Base-by-base conservation (phyloP, 176 grass and related monocot species). In the Rhynchospora breviuscula region DNA sequence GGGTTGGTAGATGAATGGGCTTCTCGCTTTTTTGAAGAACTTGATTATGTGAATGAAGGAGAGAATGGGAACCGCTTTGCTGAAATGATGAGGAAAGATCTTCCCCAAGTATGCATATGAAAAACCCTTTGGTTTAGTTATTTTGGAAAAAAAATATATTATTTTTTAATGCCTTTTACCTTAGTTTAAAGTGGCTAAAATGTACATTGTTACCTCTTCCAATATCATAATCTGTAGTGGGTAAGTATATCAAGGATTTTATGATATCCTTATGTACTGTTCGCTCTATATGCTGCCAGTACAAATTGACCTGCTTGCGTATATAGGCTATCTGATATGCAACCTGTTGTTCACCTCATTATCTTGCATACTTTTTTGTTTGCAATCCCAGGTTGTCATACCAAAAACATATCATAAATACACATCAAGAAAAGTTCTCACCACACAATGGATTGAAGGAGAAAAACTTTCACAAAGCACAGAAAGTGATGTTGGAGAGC, bases 21-120 rank as follows among this genome's bases (percentile, higher is more conserved):
- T 51, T 81, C 95, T 85, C 92, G 92, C 3, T 95, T 98, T 85
- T 98, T 98, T 63, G 95, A 98, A 89, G 95, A 98, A 89, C 95
- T 98, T 70, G 95, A 98, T 91, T 98, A 98, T 93, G 63, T 98
- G n/a, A 95, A 95, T 72, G 95, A 98, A 82, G 95, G 95, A 66
- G 90, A 93, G 84, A 98, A 98, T 89, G 92, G 95, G 22, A 86
- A 21, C 10, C 78, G 14, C 31, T 98, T 98, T 85, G 91, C 92
- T 85, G 92, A 98, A 86, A 87, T 98, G 92, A 93, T 98, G 92
- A 95, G 83, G 87, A 51, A 91, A 87, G 92, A 98, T 91, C 95
- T 98, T 86, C 92, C 92, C 18, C 95, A 98, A 86, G 95, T 98
- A 91, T 69, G 44, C 72, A 76, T 13, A 76, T 13, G 11, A 23